These are phyloP conservation scores for Sordariomycetes sp. DNA, from an alignment of 2,329 filamentous ascomycete genomes.

Conservation along the genomic window DNA sequence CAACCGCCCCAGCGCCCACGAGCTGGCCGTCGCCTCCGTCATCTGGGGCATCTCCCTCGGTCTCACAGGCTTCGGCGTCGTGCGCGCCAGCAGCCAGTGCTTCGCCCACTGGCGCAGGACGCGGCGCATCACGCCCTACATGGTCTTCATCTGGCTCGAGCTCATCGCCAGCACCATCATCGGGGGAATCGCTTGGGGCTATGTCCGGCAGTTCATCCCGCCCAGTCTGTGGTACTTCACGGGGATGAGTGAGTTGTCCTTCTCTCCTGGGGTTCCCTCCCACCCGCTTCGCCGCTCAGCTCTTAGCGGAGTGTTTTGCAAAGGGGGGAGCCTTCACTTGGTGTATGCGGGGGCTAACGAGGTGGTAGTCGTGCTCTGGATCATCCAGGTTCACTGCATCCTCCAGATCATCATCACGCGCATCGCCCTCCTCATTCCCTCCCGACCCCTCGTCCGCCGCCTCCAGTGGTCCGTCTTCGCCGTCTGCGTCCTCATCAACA, in stretches of 20 bases:
- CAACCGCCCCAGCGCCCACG: slow-evolving; percentile 11
- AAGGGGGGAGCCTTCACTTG: too few relatives aligned
- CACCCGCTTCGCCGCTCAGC: too few relatives aligned
- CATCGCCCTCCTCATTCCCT: slow-evolving; percentile 32
- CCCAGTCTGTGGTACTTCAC: not conserved
- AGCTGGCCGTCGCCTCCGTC: slow-evolving; percentile 24
- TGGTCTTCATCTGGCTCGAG: slow-evolving; percentile 30
- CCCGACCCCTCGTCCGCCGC: slow-evolving; percentile 20
- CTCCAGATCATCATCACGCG: slow-evolving; percentile 48
- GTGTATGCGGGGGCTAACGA: too few relatives aligned
- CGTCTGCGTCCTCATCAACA: slow-evolving; percentile 38
- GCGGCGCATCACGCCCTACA: slow-evolving; percentile 22
- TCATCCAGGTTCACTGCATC: slow-evolving; percentile 36
- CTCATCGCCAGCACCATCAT: slow-evolving; percentile 22
- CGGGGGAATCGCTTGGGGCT: slow-evolving; percentile 24
- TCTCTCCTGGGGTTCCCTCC: too few relatives aligned
- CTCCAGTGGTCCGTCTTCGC: slow-evolving; percentile 35
- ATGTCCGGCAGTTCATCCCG: slow-evolving; percentile 18
- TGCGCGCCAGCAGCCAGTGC: slow-evolving; percentile 25
- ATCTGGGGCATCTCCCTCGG: slow-evolving; percentile 26
- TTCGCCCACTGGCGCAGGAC: slow-evolving; percentile 18
- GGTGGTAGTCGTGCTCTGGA: slow-evolving; percentile 18
- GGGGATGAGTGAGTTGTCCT: not conserved
- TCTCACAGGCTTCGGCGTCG: slow-evolving; percentile 20
- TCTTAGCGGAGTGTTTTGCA: not conserved